Evolutionary conservation across 345 rosid genomes (phyloP).

Genomic region (Citrus medica): DNA sequence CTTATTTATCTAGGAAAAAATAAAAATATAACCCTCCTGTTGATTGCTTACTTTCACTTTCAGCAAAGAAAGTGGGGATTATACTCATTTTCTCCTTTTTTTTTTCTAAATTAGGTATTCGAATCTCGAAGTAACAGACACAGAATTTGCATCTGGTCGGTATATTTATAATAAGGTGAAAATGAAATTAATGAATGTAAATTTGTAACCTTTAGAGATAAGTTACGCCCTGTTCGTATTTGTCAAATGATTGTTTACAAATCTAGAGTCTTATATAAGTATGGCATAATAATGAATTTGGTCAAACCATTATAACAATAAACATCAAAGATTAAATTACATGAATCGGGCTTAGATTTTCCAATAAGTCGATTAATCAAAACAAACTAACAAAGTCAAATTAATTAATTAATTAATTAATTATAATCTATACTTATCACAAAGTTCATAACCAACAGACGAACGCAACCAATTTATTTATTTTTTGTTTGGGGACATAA

Average conservation of each 20-base stretch:
- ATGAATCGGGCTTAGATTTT: constrained; percentile 4
- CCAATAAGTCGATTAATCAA: constrained; percentile 6
- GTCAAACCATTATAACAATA: constrained; percentile 11
- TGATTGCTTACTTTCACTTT: no score
- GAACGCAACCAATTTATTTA: no score
- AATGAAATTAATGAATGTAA: neutral
- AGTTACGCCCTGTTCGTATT: neutral
- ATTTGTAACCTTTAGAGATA: neutral
- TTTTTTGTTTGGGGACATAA: neutral
- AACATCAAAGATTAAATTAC: neutral
- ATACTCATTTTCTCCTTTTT: neutral
- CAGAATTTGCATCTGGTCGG: neutral
- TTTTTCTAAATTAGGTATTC: neutral
- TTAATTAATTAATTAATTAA: neutral
- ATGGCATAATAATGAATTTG: neutral
- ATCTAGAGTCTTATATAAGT: neutral
- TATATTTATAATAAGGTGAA: neutral
- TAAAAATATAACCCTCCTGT: no score
- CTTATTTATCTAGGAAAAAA: no score
- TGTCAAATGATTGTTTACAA: neutral
- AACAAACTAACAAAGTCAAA: neutral
- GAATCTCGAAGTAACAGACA: neutral
- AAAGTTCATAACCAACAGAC: neutral
- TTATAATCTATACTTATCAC: neutral
- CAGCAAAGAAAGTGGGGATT: no score